Evolutionary conservation across 805 yeast genomes (phyloP).

Genomic region (Sungouiozyma ichnusensis): DNA sequence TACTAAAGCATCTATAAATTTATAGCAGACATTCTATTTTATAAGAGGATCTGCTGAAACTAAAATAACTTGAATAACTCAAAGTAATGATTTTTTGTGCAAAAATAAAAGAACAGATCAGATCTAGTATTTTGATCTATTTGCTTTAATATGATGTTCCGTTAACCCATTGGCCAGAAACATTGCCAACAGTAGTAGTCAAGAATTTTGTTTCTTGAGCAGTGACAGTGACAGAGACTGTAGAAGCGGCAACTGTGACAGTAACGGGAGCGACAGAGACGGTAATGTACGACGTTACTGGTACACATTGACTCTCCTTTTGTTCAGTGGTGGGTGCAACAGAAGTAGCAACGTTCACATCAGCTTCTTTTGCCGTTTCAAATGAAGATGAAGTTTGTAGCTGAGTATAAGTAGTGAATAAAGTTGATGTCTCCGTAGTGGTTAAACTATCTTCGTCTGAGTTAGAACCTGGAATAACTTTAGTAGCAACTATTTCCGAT

Average conservation of each 20-base stretch:
- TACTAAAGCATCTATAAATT: background rate
- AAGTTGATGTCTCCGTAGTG: constrained; percentile 8
- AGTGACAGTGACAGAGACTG: constrained; percentile 17
- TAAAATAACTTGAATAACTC: background rate
- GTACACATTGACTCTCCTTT: constrained; percentile 9
- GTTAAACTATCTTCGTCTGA: background rate
- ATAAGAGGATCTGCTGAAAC: too few species aligned
- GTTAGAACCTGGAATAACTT: background rate
- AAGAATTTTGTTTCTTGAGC: constrained; percentile 4
- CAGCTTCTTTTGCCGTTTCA: background rate
- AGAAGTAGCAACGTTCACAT: constrained; percentile 1
- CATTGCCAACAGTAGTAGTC: background rate
- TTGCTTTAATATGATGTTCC: background rate
- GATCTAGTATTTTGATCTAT: background rate
- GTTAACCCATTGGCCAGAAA: background rate
- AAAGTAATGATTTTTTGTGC: background rate
- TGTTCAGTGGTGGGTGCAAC: background rate
- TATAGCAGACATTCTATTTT: too few species aligned
- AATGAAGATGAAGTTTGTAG: background rate
- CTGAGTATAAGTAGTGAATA: constrained; percentile 3
- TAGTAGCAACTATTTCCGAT: background rate
- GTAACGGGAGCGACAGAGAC: constrained; percentile 5
- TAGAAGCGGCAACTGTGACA: constrained; percentile 17
- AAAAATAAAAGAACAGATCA: too few species aligned
- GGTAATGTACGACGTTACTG: constrained; percentile 8